Evolutionary conservation across 2,329 filamentous ascomycete genomes (phyloP), one percentile per base, ranked within the genome.

Genomic region (Coniochaeta prunicola): DNA sequence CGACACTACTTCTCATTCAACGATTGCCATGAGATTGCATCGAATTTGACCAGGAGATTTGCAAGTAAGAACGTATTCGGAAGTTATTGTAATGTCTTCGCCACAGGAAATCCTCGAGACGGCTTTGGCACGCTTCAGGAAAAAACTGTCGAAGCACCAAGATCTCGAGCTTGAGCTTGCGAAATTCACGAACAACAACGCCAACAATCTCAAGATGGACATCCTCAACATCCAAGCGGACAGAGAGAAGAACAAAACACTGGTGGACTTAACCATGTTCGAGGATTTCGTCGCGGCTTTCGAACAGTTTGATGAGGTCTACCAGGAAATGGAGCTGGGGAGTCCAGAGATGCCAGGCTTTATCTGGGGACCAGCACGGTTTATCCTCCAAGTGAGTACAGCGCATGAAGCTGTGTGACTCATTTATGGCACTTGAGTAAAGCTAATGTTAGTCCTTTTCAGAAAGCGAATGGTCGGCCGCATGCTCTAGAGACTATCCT

Each of bases 281-380:
- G 42, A 65, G n/a, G 57, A 55, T 21, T 70, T 68, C 45, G 60
- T 70, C 2, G 26, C 57, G 5, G 62, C 61, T 28, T 64, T 68
- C 54, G 57, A 59, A 9, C 60, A 60, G 10, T 63, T 69, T 7
- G 61, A 67, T 13, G 34, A 36, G 0, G 59, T 59, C 15, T 64
- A 61, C 38, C 26, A 59, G 45, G 56, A 40, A 0, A 38, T 60
- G 15, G 60, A 62, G 33, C 58, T 65, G 12, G 62, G 60, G 0
- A 48, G 30, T 13, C 24, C 45, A 30, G 45, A 50, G 24, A 3
- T 50, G n/a, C 30, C 45, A 13, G 13, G 59, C 9, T 68, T 58
- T n/a, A 63, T 71, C 34, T 71, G 69, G 69, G 69, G 69, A 1
- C 67, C 69, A 1, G 61, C 66, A n/a, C 58, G 60, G 9, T 67